A percentile compares a stretch with the other conserved stretches of the same genome.
These are phyloP conservation scores for Vickermania ingenoplastis DNA, from an alignment of 208 protist species.

Conservation along the genomic window DNA sequence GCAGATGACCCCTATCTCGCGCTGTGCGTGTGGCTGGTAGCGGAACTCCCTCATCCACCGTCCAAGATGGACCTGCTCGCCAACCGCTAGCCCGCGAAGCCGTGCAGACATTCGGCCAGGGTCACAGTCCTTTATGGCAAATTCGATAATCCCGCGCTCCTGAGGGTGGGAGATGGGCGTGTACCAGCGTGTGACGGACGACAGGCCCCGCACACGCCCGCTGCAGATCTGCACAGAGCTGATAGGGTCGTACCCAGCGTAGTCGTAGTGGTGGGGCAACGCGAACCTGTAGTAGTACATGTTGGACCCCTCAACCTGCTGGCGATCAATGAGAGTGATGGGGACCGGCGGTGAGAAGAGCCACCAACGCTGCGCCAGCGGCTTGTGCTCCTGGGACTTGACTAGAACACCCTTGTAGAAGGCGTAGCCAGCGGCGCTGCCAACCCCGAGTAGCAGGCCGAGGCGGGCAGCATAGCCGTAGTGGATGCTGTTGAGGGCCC, in stretches of 20 bases:
- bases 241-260: conserved; percentile 77
- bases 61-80: conserved; percentile 70
- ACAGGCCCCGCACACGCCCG: conserved; percentile 33
- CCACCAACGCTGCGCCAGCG: conserved; percentile 63
- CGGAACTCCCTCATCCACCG: conserved; percentile 81
- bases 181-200: conserved; percentile 64
- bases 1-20: conserved; percentile 64
- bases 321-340: conserved; percentile 65
- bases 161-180: conserved; percentile 79
- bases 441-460: conserved; percentile 10
- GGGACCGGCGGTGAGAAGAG: conserved; percentile 46
- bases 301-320: conserved; percentile 27
- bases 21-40: conserved; percentile 40
- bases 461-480: conserved; percentile 61
- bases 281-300: conserved; percentile 74
- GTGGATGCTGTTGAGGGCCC: conserved; percentile 56
- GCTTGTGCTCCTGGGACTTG: conserved; percentile 34
- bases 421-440: conserved; percentile 16
- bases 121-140: conserved; percentile 72
- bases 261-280: conserved; percentile 75
- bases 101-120: conserved; percentile 69
- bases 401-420: conserved; percentile 40
- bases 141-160: conserved; percentile 69
- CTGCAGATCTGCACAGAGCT: conserved; percentile 67
- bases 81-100: conserved; percentile 54